Evolutionary conservation across 768 basidiomycete species (phyloP), one percentile per base, ranked within the genome.

Genomic region (Tremella fuciformis): DNA sequence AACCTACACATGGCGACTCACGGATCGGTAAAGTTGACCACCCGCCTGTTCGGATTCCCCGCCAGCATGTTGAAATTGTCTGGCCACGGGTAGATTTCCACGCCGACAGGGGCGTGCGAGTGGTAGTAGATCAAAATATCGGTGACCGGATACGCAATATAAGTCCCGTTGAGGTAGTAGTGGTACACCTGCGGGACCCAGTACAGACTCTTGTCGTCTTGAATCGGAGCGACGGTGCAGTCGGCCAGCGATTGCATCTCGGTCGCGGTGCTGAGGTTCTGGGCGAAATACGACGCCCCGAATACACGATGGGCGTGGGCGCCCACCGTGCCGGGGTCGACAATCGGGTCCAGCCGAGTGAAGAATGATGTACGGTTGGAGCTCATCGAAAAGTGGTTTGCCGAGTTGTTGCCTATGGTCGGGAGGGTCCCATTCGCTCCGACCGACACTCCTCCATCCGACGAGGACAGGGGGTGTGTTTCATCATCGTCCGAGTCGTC

Each of bases 41-140:
- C 38, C 25, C 64, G 25, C 11, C 64, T 44, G 50, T 62, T 56
- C 9, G 64, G 64, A 26, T 66, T 25, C 8, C 64, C 64, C 13
- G 55, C 64, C 7, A 66, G 60, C 34, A 66, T 40, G 22, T 66
- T 66, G 42, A 56, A 66, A 44, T 66, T 66, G 55, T 66, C 64
- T 1, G 64, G 64, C 44, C 62, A 66, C 9, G 64, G 60, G 41
- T 66, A 62, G 51, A 66, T 58, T 2, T 57, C 48, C 15, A 52
- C 53, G 21, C 64, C 64, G 8, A 57, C 59, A 1, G 60, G 60
- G 24, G 64, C 64, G 34, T 66, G 62, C 25, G 56, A 60, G 34
- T 62, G 62, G 39, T 66, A 66, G 40, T 66, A 66, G 21, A 66
- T n/a, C 29, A 60, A 59, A 25, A 57, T 62, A 18, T 52, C 26